Base-by-base conservation (phyloP, 2,329 filamentous ascomycete species). In the Penicillium thymicola region DNA sequence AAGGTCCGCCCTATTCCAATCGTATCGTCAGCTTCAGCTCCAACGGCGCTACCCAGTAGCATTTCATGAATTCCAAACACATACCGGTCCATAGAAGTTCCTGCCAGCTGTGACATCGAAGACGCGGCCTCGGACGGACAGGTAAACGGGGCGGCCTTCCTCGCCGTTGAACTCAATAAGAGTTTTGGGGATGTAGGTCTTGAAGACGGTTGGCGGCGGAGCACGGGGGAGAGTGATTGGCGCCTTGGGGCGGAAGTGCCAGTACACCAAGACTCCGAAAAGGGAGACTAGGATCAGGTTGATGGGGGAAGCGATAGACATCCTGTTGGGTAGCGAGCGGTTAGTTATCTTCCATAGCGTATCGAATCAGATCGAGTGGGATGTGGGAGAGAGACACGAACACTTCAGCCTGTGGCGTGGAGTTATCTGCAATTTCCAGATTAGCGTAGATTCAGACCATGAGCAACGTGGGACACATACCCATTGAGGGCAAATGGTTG, bases 21-120 rank as follows among this genome's bases (percentile, higher is more conserved):
- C 11, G 18, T 14, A 23, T 51, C 16, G 44, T 62, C 46, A 59
- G 55, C 30, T 44, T 50, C 30, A 8, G 38, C 21, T 44, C 28
- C 49, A 51, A 30, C 27, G 8, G 38, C 23, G 38, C 28, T 44
- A 2, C 2, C 27, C 10, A 21, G 21, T 43, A 8, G 3, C 18
- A 28, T 50, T 47, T 34, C 18, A 8, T 30, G 21, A n/a, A 21
- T 30, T 8, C 28, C 36, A 40, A 42, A 28, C 28, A 64, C 65
- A 47, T 75, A 77, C 75, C 21, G 94, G 94, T 4, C 94, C 94
- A 77, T 99, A 99, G 76, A 97, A 97, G 79, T 95, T 92, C 69
- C 88, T 85, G 25, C 94, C 93, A 14, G 86, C 79, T 0, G 87
- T 86, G 25, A 97, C 93, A 72, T 99, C 94, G 72, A 97, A 97